Base-by-base conservation (phyloP, 2,329 filamentous ascomycete genomes). In the Ophiocordyceps polyrhachis-furcata region DNA sequence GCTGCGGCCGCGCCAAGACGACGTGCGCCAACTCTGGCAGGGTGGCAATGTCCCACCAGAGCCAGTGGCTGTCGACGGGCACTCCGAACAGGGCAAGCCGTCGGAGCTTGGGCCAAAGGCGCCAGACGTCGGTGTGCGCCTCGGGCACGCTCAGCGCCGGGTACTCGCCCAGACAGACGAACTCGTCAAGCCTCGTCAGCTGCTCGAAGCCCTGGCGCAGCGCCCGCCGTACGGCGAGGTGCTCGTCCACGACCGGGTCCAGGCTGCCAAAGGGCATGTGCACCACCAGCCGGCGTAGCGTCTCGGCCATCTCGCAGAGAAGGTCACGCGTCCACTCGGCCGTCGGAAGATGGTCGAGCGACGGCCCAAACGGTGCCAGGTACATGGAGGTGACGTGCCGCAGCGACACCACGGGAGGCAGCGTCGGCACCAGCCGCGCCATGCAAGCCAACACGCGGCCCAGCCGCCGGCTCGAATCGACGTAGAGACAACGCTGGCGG, bases 181-280 rank as follows among this genome's bases (percentile, higher is more conserved):
- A 68, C 49, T 71, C 67, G 46, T 72, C 64, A 9, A 73, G 56
- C 29, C 50, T 55, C 37, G 59, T 54, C 0, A 73, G 60, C 41
- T 59, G 53, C 49, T 58, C 52, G 46, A 73, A 69, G 0, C 66
- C 69, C n/a, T 65, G 58, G 12, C 62, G 61, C 8, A 73, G 59
- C 5, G 61, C 62, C 25, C 53, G 57, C 37, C 61, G 57, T 41
- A 66, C 56, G 46, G 53, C 53, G 54, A 64, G 52, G 46, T 63
- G 60, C 45, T 71, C 67, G 28, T 68, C 35, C n/a, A 38, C 59
- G 21, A 61, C 57, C 2, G 60, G 61, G 25, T 64, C 60, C 15
- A 70, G 54, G 44, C 57, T 66, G 20, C 62, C 57, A 41, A 71
- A 63, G 7, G 69, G 68, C 49, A 72, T 69, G 46, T 68, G 59